Conservation (phyloP, 768 basidiomycete species). For the Psilocybe tampanensis region DNA sequence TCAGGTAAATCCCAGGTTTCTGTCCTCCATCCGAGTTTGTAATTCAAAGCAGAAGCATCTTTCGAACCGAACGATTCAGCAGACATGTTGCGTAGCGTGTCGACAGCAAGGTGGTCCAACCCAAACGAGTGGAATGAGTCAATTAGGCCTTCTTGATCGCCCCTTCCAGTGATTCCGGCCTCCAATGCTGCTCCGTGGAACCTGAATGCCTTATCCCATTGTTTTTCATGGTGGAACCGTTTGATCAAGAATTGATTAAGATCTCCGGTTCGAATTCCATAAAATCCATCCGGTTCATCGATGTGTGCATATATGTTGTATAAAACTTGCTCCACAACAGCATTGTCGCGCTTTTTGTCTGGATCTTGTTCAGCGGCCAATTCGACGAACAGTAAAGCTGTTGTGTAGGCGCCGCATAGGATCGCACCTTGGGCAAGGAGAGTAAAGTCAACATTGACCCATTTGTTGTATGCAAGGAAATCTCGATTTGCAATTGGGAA, state of each 20-base stretch:
- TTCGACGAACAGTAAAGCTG: conserved; percentile 88
- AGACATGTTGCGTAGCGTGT: conserved; percentile 52
- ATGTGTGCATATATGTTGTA: conserved; percentile 95
- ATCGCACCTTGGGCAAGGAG: conserved; percentile 76
- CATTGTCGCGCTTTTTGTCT: conserved; percentile 27
- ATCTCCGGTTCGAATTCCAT: conserved; percentile 83
- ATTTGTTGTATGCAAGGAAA: conserved; percentile 64
- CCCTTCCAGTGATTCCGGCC: conserved; percentile 44
- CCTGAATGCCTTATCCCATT: conserved; percentile 90
- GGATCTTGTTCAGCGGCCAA: conserved; percentile 58
- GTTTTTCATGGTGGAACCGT: conserved; percentile 89
- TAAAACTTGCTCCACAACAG: conserved; percentile 64
- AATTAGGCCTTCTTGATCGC: conserved; percentile 65
- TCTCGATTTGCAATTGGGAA: conserved; percentile 32
- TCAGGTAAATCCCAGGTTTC: conserved; percentile 95
- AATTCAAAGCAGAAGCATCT: conserved; percentile 54
- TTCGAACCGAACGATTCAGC: conserved; percentile 26
- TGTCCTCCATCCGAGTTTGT: conserved; percentile 91
- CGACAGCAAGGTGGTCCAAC: conserved; percentile 85
- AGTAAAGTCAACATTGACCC: conserved; percentile 79
- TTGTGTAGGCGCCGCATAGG: conserved; percentile 82
- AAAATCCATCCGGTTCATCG: conserved; percentile 98
- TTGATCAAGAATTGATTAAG: conserved; percentile 80
- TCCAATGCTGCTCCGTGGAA: conserved; percentile 89
- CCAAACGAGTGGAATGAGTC: conserved; percentile 88